Evolutionary conservation across 1,284 basidiomycete genomes (phyloP).

Genomic region (Leccinum pachyderme): DNA sequence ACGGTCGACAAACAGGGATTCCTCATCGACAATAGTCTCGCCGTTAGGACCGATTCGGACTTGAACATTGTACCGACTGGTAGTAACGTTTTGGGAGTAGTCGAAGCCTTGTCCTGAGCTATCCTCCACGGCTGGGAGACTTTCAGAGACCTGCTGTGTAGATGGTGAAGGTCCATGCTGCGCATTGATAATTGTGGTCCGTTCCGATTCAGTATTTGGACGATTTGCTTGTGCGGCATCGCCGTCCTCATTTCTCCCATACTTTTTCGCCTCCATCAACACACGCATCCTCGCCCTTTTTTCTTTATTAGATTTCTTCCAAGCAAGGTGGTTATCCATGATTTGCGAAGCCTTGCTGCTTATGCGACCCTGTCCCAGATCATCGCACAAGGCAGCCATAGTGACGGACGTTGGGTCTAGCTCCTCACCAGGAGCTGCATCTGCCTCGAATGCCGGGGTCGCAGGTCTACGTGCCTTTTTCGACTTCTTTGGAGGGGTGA

Average conservation of each 20-base stretch:
- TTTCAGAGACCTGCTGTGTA: constrained; percentile 10
- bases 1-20: constrained; percentile 74
- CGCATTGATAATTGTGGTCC: constrained; percentile 1
- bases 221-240: constrained; percentile 21
- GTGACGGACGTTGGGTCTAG: constrained; percentile 75
- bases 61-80: constrained; percentile 76
- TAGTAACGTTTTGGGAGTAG: constrained; percentile 59
- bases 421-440: constrained; percentile 66
- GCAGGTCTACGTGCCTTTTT: constrained; percentile 40
- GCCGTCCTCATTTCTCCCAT: constrained; percentile 53
- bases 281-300: constrained; percentile 59
- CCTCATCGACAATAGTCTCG: constrained; percentile 78
- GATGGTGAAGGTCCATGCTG: constrained; percentile 3
- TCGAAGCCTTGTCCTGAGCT: constrained; percentile 60
- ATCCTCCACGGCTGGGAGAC: constrained; percentile 27
- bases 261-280: constrained; percentile 69
- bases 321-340: constrained; percentile 61
- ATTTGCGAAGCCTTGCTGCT: constrained; percentile 72
- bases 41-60: constrained; percentile 80
- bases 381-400: constrained; percentile 72
- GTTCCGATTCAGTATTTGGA: constrained; percentile 17
- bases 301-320: constrained; percentile 65
- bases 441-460: constrained; percentile 51
- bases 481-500: constrained; percentile 17
- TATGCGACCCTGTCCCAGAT: constrained; percentile 70